Conservation (phyloP, 768 basidiomycete species). For the Suillus subaureus region DNA sequence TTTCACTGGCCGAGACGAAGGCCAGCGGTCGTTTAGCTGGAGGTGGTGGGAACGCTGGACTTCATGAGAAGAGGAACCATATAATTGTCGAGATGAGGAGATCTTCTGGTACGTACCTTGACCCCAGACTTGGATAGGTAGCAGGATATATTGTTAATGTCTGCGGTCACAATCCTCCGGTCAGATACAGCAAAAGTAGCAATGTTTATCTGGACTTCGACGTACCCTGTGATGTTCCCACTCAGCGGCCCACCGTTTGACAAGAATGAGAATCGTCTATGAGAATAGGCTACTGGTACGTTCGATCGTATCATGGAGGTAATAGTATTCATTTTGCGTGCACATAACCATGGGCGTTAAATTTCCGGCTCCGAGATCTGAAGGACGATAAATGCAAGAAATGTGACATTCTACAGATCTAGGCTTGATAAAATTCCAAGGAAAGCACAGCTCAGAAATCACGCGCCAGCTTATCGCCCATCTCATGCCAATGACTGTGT, state of each 20-base stretch:
- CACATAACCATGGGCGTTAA: background rate
- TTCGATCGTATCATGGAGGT: background rate
- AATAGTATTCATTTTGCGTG: background rate
- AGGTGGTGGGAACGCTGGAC: background rate
- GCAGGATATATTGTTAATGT: background rate
- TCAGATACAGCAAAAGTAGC: background rate
- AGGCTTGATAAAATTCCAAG: background rate
- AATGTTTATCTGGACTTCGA: background rate
- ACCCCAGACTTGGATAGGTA: background rate
- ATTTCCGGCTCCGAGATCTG: background rate
- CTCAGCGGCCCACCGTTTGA: background rate
- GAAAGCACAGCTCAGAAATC: background rate
- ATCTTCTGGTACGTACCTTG: background rate
- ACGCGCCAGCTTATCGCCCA: background rate
- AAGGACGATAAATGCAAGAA: too few species aligned
- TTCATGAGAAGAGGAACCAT: background rate
- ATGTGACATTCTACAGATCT: background rate
- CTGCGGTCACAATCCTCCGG: background rate
- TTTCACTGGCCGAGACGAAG: background rate
- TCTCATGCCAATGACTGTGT: background rate
- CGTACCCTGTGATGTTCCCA: background rate
- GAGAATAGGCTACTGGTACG: background rate
- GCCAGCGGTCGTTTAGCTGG: background rate
- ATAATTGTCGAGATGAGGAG: background rate
- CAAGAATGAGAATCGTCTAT: background rate